A percentile compares a stretch with the other conserved stretches of the same genome.
phyloP scores from a whole-genome alignment of 208 protist species.

The Trichomonas tenax region DNA sequence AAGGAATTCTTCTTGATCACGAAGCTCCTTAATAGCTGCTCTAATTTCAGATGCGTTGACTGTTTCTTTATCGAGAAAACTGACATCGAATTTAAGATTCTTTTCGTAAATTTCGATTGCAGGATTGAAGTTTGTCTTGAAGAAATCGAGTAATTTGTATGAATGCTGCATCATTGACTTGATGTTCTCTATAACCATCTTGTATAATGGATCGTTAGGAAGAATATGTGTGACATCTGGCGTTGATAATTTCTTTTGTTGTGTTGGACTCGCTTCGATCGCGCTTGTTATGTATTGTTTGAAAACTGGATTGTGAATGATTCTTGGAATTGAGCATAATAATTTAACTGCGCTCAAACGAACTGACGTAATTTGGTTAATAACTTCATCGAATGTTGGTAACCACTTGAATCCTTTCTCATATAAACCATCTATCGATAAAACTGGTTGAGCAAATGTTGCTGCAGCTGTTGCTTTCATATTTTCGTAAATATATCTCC shows the following conservation, averaged over 20 bases:
- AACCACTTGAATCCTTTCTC: not conserved
- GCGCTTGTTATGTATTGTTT: not conserved
- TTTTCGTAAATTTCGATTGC: conserved; percentile 2
- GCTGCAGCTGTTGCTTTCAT: not conserved
- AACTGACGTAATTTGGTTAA: not conserved
- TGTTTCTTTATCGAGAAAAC: not conserved
- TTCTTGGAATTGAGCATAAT: not conserved
- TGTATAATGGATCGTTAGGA: not conserved
- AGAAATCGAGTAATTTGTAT: not conserved
- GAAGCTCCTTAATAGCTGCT: not conserved
- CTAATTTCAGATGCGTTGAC: not conserved
- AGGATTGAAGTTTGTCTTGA: not conserved
- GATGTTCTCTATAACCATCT: not conserved
- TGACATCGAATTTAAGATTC: not conserved
- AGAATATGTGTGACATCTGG: not conserved
- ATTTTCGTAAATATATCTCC: not conserved
- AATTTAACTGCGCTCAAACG: not conserved
- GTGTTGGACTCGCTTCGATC: not conserved
- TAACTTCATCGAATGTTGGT: not conserved
- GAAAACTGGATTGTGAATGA: not conserved
- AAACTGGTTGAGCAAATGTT: not conserved
- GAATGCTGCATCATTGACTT: not conserved
- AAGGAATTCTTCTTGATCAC: not conserved
- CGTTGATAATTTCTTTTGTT: not conserved
- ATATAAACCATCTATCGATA: not conserved